Evolutionary conservation across 148 eudicot species (phyloP).

Genomic region (Rhododendron griersonianum): DNA sequence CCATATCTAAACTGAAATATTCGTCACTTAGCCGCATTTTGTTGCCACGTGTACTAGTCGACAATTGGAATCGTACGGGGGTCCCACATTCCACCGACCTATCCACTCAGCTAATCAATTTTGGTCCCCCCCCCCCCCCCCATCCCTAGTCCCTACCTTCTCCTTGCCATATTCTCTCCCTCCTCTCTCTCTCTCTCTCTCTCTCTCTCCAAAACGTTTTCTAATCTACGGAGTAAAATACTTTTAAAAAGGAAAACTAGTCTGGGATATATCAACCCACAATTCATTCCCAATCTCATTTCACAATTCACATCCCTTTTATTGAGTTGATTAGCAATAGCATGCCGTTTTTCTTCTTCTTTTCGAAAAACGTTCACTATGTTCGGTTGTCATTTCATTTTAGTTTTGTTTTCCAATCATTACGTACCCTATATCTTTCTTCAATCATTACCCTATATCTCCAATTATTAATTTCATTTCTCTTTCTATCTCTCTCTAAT

Average conservation of each 20-base stretch:
- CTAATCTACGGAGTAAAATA: neutral
- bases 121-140: neutral
- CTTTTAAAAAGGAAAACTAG: neutral
- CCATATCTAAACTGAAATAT: conserved; percentile 11
- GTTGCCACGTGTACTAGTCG: conserved; percentile 4
- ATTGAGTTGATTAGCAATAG: too few relatives aligned
- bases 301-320: too few relatives aligned
- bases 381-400: too few relatives aligned
- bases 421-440: too few relatives aligned
- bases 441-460: too few relatives aligned
- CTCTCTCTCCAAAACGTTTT: neutral
- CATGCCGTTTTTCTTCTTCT: too few relatives aligned
- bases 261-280: too few relatives aligned
- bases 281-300: too few relatives aligned
- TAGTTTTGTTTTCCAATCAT: too few relatives aligned
- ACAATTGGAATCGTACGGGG: neutral
- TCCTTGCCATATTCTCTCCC: neutral
- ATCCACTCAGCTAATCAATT: neutral
- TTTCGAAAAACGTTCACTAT: too few relatives aligned
- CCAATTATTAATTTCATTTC: too few relatives aligned
- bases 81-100: conserved; percentile 12
- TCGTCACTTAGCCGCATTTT: conserved; percentile 10
- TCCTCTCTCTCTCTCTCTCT: neutral
- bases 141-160: neutral
- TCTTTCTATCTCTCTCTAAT: too few relatives aligned